Evolutionary conservation across 805 yeast genomes (phyloP).

Genomic region (Grigorovia humatica): DNA sequence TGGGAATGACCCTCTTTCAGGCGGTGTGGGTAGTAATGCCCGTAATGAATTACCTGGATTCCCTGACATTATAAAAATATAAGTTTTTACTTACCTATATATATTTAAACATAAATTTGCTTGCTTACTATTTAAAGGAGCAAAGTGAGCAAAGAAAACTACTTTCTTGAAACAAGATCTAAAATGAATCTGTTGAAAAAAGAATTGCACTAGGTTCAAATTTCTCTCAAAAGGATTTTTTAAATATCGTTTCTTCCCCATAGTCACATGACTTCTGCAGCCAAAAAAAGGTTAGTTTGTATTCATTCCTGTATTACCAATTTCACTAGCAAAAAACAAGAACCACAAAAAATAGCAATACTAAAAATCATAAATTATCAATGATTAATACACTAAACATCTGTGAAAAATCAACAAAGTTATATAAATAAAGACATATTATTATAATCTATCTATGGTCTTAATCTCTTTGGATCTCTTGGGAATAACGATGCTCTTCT

Average conservation of each 20-base stretch:
- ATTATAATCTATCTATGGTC: conserved; percentile 42
- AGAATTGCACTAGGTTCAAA: too few relatives aligned
- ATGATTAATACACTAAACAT: neutral
- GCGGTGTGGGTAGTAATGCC: conserved; percentile 75
- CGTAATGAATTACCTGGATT: conserved; percentile 38
- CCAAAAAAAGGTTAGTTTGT: too few relatives aligned
- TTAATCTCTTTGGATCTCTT: conserved; percentile 91
- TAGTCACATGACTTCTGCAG: neutral
- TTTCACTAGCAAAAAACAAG: too few relatives aligned
- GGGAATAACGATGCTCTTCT: conserved; percentile 99
- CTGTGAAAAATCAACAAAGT: neutral
- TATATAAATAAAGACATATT: too few relatives aligned
- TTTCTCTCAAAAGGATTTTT: neutral
- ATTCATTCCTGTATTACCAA: too few relatives aligned
- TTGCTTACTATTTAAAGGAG: too few relatives aligned
- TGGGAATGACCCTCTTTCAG: conserved; percentile 94
- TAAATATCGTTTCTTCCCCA: neutral
- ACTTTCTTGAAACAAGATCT: too few relatives aligned
- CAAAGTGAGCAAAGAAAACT: too few relatives aligned
- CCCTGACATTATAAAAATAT: conserved; percentile 30
- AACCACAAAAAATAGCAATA: too few relatives aligned
- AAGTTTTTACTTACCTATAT: too few relatives aligned
- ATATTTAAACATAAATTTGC: too few relatives aligned
- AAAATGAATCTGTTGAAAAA: neutral
- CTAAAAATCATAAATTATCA: neutral